A percentile compares a stretch with the other conserved stretches of the same genome.
phyloP scores from a whole-genome alignment of 805 yeast genomes.

The Limtongia smithiae region DNA sequence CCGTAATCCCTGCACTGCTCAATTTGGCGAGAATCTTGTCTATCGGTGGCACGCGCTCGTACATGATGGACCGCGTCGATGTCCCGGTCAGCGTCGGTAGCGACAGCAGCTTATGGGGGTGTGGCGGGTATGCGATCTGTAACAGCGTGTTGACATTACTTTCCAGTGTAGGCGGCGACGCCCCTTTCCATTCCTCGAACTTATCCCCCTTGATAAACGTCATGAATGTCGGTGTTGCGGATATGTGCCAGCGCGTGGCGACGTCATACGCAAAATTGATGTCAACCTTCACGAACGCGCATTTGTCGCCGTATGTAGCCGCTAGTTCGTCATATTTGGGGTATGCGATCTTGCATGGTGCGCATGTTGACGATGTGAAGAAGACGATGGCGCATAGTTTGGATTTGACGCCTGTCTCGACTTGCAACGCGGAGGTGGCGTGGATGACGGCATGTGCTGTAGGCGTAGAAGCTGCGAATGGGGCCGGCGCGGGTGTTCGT shows the following conservation, averaged over 20 bases:
- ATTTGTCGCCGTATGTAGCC: conserved; percentile 9
- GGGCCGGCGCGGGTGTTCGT: neutral
- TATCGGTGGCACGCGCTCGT: conserved; percentile 28
- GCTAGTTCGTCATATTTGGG: conserved; percentile 30
- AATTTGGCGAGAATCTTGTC: conserved; percentile 21
- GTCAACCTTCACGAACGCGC: conserved; percentile 30
- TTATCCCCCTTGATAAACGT: conserved; percentile 26
- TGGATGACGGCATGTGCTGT: conserved; percentile 13
- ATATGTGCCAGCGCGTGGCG: conserved; percentile 20
- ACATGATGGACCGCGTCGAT: conserved; percentile 15
- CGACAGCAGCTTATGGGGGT: conserved; percentile 21
- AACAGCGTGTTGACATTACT: conserved; percentile 25
- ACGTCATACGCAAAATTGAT: conserved; percentile 25
- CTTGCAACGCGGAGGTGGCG: conserved; percentile 14
- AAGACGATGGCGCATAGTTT: conserved; percentile 24
- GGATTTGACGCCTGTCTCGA: conserved; percentile 17
- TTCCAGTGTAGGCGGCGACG: conserved; percentile 25
- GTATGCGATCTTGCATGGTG: conserved; percentile 29
- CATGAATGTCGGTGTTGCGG: conserved; percentile 32
- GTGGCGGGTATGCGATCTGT: conserved; percentile 27
- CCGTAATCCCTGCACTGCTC: conserved; percentile 4
- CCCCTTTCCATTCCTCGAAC: conserved; percentile 32
- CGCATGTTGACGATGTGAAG: conserved; percentile 32
- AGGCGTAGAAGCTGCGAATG: neutral
- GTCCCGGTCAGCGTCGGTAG: conserved; percentile 20